phyloP scores from a whole-genome alignment of 2,329 filamentous ascomycete genomes.

The Neonectria neomacrospora region DNA sequence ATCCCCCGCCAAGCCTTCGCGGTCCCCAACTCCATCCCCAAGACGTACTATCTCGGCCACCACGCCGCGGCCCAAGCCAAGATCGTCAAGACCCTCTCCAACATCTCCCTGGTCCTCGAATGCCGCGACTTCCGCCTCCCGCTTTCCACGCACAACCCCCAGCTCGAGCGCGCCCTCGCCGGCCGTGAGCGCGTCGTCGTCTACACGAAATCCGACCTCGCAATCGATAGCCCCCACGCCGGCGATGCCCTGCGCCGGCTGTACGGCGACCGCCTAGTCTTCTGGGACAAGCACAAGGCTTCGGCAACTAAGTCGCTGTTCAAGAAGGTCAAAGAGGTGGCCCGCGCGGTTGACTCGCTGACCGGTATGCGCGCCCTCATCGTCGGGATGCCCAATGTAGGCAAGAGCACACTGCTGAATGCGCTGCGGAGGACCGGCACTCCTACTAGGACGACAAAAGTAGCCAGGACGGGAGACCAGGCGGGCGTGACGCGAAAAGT shows the following conservation, averaged over 20 bases:
- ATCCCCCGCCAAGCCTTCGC: constrained; percentile 79
- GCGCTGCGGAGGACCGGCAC: constrained; percentile 76
- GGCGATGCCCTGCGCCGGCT: constrained; percentile 47
- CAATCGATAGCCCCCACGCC: constrained; percentile 50
- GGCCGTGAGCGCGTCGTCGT: constrained; percentile 82
- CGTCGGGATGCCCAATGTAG: constrained; percentile 97
- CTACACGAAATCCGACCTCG: constrained; percentile 90
- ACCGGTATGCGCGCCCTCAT: constrained; percentile 87
- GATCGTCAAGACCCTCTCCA: constrained; percentile 85
- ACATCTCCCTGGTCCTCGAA: constrained; percentile 90
- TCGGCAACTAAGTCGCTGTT: constrained; percentile 54
- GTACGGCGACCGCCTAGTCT: constrained; percentile 51
- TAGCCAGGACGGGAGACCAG: constrained; percentile 83
- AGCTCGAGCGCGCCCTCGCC: constrained; percentile 82
- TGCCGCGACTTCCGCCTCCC: constrained; percentile 94
- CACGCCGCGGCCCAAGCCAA: constrained; percentile 79
- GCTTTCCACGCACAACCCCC: constrained; percentile 87
- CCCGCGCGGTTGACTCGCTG: constrained; percentile 62
- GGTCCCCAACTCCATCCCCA: constrained; percentile 77
- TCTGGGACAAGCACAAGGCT: constrained; percentile 56
- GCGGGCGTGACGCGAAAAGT: constrained; percentile 92
- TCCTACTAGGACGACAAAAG: constrained; percentile 65
- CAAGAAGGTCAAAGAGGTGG: constrained; percentile 47
- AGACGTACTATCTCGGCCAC: constrained; percentile 95
- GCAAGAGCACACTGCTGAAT: constrained; percentile 96